These are phyloP conservation scores for Collybia sordida DNA, from an alignment of 768 basidiomycete species.

Conservation along the genomic window DNA sequence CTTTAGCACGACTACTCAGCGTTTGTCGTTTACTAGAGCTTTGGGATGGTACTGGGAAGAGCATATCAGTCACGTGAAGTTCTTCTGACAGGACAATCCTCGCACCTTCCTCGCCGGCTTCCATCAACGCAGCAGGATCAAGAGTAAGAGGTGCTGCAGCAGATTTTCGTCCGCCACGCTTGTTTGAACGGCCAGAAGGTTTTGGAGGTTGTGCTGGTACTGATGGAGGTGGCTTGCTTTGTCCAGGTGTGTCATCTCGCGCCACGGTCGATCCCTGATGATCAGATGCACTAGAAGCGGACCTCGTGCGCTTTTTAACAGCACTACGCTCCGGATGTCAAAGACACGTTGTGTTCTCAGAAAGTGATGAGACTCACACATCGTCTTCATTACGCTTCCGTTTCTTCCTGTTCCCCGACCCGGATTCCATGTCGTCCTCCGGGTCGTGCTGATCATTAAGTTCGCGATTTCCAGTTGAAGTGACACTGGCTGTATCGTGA, in stretches of 20 bases:
- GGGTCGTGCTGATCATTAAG: conserved; percentile 32
- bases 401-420: conserved; percentile 53
- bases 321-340: conserved; percentile 26
- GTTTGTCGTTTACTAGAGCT: conserved; percentile 33
- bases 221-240: conserved; percentile 26
- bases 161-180: conserved; percentile 45
- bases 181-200: conserved; percentile 34
- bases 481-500: conserved; percentile 36
- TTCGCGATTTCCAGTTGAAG: conserved; percentile 32
- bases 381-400: conserved; percentile 79
- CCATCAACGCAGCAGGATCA: conserved; percentile 35
- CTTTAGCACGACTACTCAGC: conserved; percentile 38
- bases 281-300: conserved; percentile 71
- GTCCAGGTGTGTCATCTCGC: conserved; percentile 42
- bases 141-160: conserved; percentile 19
- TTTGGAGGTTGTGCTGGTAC: conserved; percentile 31
- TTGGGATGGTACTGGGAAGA: conserved; percentile 5
- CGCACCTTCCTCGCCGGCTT: conserved; percentile 63
- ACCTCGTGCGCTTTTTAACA: conserved; percentile 74
- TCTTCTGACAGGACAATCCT: conserved; percentile 2
- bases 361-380: conserved; percentile 42
- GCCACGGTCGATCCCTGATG: conserved; percentile 37
- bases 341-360: neutral
- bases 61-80: conserved; percentile 15
- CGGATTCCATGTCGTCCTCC: conserved; percentile 48